Conservation (phyloP, 2,329 filamentous ascomycete species). For the Exutisphaerella laricina region DNA sequence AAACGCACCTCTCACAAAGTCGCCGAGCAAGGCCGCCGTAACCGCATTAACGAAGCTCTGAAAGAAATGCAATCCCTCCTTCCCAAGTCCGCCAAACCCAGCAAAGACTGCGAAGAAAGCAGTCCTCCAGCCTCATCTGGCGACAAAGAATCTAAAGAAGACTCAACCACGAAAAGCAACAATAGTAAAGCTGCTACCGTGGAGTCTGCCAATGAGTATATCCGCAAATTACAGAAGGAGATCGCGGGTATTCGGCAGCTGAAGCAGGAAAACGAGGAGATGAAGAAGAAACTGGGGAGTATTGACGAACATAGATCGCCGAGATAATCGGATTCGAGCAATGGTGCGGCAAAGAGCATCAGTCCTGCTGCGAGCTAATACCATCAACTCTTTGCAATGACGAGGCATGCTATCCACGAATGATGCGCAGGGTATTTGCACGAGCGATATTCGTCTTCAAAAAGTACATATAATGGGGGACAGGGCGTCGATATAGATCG, state of each 20-base stretch:
- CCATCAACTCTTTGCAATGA: no score
- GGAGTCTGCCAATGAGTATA: slow-evolving; percentile 94
- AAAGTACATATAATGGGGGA: no score
- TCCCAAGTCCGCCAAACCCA: slow-evolving; percentile 46
- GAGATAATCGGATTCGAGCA: background rate
- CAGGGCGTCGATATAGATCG: background rate
- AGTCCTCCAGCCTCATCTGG: slow-evolving; percentile 45
- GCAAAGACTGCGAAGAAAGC: slow-evolving; percentile 28
- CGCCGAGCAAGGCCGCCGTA: slow-evolving; percentile 89
- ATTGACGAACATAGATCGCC: slow-evolving; percentile 5
- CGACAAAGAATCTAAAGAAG: slow-evolving; percentile 33
- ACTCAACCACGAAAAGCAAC: slow-evolving; percentile 45
- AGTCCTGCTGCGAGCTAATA: slow-evolving; percentile 2
- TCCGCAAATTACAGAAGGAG: slow-evolving; percentile 75
- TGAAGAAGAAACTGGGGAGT: slow-evolving; percentile 23
- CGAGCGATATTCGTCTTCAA: no score
- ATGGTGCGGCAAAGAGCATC: slow-evolving; percentile 4
- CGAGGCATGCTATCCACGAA: no score
- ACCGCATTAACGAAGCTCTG: slow-evolving; percentile 89
- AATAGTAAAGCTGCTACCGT: slow-evolving; percentile 96
- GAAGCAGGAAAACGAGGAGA: slow-evolving; percentile 29
- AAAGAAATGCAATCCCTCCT: slow-evolving; percentile 85
- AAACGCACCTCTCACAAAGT: slow-evolving; percentile 98
- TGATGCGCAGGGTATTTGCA: no score
- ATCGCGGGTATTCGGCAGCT: slow-evolving; percentile 21